phyloP scores from a whole-genome alignment of 2,329 filamentous ascomycete species.

The Ophiostoma ips region DNA sequence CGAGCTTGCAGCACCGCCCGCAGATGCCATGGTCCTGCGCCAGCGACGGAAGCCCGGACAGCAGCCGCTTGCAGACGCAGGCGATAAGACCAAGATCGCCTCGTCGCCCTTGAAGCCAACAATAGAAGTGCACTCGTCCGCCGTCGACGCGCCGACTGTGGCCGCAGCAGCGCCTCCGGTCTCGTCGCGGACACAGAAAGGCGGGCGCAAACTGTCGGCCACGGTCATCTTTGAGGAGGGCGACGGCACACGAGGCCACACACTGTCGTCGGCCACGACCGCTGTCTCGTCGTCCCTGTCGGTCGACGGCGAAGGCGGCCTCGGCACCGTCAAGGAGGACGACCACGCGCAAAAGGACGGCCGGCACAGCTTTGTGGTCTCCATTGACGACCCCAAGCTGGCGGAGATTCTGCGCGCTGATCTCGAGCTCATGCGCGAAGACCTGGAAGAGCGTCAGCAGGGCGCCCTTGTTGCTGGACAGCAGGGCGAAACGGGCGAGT shows the following conservation, averaged over 20 bases:
- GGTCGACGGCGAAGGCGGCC: not conserved
- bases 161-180: not conserved
- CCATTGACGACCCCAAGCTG: conserved; percentile 25
- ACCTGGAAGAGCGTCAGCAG: conserved; percentile 9
- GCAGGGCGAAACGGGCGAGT: not conserved
- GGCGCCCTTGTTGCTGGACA: not conserved
- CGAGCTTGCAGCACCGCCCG: conserved; percentile 17
- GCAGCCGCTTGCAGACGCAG: not conserved
- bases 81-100: not conserved
- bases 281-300: conserved; percentile 8
- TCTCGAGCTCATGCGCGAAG: conserved; percentile 18
- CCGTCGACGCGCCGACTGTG: not conserved
- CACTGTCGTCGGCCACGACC: conserved; percentile 3
- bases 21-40: conserved; percentile 15
- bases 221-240: conserved; percentile 14
- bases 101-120: not conserved
- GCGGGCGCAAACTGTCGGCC: conserved; percentile 11
- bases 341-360: not conserved
- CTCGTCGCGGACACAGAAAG: not conserved
- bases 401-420: conserved; percentile 24
- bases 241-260: not conserved
- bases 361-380: conserved; percentile 16
- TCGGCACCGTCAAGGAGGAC: conserved; percentile 1
- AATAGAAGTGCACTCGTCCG: not conserved
- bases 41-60: conserved; percentile 7